A percentile compares a stretch with the other conserved stretches of the same genome.
Conservation (phyloP, 2,329 filamentous ascomycete species). For the Paecilomyces sp. region DNA sequence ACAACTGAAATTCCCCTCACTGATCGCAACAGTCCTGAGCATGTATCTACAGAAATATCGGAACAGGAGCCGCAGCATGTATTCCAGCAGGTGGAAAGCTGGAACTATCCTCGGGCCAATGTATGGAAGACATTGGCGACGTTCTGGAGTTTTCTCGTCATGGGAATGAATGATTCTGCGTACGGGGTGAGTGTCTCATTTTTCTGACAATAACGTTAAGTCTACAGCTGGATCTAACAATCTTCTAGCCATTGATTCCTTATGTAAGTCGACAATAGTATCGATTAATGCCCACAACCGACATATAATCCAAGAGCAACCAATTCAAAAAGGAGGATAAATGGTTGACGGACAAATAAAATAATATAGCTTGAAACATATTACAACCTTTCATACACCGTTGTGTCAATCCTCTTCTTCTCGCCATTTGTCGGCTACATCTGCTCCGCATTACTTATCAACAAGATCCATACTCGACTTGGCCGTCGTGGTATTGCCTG, state of each 20-base stretch:
- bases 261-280: neutral
- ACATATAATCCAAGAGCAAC: no score
- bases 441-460: conserved; percentile 38
- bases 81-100: conserved; percentile 4
- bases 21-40: neutral
- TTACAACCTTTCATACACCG: conserved; percentile 32
- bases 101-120: conserved; percentile 8
- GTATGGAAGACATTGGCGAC: conserved; percentile 2
- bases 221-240: neutral
- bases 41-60: neutral
- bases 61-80: neutral
- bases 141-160: conserved; percentile 8
- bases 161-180: conserved; percentile 17
- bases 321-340: no score
- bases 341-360: neutral
- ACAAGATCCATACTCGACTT: conserved; percentile 33
- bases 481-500: conserved; percentile 69
- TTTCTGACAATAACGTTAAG: neutral
- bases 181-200: neutral
- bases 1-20: neutral
- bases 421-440: conserved; percentile 44
- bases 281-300: no score
- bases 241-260: neutral
- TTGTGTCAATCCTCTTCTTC: conserved; percentile 44
- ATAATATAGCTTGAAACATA: conserved; percentile 33